Conservation (phyloP, 768 basidiomycete genomes). For the Terana coerulea region DNA sequence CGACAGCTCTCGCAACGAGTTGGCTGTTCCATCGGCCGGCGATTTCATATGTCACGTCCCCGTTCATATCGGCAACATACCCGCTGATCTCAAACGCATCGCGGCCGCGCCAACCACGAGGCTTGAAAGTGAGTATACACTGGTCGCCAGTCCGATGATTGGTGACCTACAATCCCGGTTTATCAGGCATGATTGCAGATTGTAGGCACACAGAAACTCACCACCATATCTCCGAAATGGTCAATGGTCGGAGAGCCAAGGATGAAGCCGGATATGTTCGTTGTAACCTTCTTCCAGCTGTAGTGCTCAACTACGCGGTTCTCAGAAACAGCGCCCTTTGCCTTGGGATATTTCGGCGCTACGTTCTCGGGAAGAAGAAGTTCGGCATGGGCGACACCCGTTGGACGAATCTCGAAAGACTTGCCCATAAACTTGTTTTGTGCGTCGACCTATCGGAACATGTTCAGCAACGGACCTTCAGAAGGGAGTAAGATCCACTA, state of each 20-base stretch:
- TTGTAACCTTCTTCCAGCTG: conserved; percentile 93
- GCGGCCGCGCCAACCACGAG: conserved; percentile 89
- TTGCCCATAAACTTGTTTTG: conserved; percentile 97
- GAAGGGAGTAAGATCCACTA: conserved; percentile 18
- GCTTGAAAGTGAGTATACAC: conserved; percentile 92
- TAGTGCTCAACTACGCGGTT: conserved; percentile 84
- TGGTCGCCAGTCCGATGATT: conserved; percentile 90
- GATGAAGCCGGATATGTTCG: conserved; percentile 89
- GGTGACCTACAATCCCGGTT: conserved; percentile 45
- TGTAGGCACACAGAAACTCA: conserved; percentile 37
- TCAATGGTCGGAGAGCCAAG: conserved; percentile 67
- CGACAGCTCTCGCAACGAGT: conserved; percentile 77
- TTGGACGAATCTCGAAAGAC: conserved; percentile 94
- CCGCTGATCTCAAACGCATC: conserved; percentile 94
- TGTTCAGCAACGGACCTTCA: not conserved
- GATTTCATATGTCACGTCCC: conserved; percentile 76
- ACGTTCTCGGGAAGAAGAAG: conserved; percentile 68
- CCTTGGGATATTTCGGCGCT: conserved; percentile 60
- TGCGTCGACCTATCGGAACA: conserved; percentile 70
- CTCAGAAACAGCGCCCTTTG: conserved; percentile 34
- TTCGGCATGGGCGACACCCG: conserved; percentile 89
- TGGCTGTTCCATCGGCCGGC: conserved; percentile 96
- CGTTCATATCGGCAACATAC: conserved; percentile 63
- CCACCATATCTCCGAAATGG: conserved; percentile 83
- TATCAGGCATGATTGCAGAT: not conserved